Evolutionary conservation across 2,329 filamentous ascomycete genomes (phyloP).

Genomic region (Xylaria sp.): DNA sequence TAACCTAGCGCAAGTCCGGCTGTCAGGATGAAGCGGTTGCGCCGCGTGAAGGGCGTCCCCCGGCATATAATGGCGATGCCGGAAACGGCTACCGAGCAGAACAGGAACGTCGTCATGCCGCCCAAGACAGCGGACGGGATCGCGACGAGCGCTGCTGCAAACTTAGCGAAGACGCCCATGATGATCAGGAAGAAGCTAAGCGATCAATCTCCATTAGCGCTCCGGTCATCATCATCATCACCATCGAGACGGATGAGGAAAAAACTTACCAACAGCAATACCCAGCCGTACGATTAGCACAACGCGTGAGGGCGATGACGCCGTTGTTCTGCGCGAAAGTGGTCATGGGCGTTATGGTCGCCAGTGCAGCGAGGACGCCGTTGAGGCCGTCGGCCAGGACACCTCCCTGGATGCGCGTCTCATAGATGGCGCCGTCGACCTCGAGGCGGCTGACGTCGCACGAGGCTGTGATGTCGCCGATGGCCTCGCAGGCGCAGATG

Average conservation of each 20-base stretch:
- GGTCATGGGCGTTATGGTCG: constrained; percentile 82
- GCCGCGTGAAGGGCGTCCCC: constrained; percentile 76
- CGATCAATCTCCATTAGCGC: neutral
- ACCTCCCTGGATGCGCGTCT: constrained; percentile 81
- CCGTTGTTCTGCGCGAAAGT: constrained; percentile 88
- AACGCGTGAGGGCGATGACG: constrained; percentile 82
- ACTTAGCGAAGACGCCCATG: constrained; percentile 86
- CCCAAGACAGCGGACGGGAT: constrained; percentile 75
- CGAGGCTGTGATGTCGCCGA: constrained; percentile 82
- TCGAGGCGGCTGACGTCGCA: constrained; percentile 82
- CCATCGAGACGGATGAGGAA: too few relatives aligned
- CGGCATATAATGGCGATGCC: constrained; percentile 80
- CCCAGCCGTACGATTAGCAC: constrained; percentile 82
- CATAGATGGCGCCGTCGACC: constrained; percentile 76
- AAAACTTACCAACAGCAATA: constrained; percentile 71
- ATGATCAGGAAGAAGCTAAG: constrained; percentile 75
- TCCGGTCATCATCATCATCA: neutral
- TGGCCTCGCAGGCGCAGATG: constrained; percentile 80
- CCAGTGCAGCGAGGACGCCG: constrained; percentile 77
- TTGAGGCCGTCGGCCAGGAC: constrained; percentile 82
- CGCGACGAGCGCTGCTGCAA: constrained; percentile 79
- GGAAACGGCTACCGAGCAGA: constrained; percentile 78
- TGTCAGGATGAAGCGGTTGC: constrained; percentile 84
- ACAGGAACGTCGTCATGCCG: constrained; percentile 84
- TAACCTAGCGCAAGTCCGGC: constrained; percentile 78